Conservation (phyloP, 345 rosid genomes). For the Eucalyptus urophylla region DNA sequence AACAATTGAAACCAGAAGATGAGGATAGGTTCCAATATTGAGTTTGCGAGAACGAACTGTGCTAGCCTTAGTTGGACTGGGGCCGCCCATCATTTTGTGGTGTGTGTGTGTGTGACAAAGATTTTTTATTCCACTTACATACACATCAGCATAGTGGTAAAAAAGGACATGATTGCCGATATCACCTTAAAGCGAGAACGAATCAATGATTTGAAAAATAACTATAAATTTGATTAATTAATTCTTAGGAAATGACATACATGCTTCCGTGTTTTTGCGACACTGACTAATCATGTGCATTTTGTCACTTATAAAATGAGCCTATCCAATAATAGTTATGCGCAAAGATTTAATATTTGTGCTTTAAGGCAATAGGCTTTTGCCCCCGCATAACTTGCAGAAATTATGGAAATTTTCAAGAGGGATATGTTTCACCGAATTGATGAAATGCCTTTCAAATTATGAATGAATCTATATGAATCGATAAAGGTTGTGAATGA, state of each 20-base stretch:
- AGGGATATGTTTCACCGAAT: background rate
- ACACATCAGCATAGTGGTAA: background rate
- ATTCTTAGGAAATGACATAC: background rate
- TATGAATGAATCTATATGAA: background rate
- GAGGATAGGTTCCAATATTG: background rate
- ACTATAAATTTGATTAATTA: background rate
- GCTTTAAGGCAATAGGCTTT: background rate
- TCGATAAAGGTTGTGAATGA: accelerated
- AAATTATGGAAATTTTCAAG: background rate
- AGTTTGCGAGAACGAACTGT: background rate
- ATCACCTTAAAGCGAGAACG: background rate
- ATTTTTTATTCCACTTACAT: background rate
- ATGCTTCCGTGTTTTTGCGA: background rate
- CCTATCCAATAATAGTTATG: background rate
- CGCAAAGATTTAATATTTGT: background rate
- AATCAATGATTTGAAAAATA: background rate
- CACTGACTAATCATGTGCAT: background rate
- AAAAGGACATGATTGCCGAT: background rate
- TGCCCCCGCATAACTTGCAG: background rate
- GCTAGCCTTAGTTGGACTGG: background rate
- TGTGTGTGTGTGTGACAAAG: background rate
- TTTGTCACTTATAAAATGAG: background rate
- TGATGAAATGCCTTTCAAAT: background rate
- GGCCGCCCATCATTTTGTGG: background rate
- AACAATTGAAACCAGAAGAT: background rate